A percentile compares a stretch with the other conserved stretches of the same genome.
phyloP scores from a whole-genome alignment of 352 stramenopile genomes.

The Globisporangium paddicum region DNA sequence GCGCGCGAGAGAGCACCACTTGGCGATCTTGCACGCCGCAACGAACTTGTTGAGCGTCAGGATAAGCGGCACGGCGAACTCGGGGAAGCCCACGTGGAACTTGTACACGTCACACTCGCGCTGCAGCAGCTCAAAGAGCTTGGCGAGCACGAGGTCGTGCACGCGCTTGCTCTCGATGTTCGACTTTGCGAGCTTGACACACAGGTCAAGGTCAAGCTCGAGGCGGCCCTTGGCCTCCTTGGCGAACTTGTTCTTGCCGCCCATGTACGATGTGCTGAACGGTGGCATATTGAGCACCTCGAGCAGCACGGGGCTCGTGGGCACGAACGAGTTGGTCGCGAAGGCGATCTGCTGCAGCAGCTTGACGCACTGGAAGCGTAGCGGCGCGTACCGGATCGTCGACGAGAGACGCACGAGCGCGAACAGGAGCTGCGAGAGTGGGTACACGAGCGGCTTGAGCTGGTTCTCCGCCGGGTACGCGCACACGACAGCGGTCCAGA shows the following conservation, averaged over 20 bases:
- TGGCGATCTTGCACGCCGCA: constrained; percentile 64
- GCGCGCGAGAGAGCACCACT: constrained; percentile 72
- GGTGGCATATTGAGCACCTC: constrained; percentile 92
- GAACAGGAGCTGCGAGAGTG: constrained; percentile 89
- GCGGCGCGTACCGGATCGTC: constrained; percentile 82
- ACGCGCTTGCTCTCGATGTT: constrained; percentile 82
- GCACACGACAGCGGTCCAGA: constrained; percentile 95
- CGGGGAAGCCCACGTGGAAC: constrained; percentile 94
- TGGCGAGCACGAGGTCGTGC: constrained; percentile 88
- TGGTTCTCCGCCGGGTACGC: constrained; percentile 82
- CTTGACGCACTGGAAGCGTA: constrained; percentile 96
- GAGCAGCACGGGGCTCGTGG: constrained; percentile 91
- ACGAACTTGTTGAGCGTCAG: constrained; percentile 90
- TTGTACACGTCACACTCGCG: constrained; percentile 94
- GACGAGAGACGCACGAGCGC: constrained; percentile 73
- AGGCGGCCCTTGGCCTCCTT: constrained; percentile 33
- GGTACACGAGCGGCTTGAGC: constrained; percentile 93
- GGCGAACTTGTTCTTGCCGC: constrained; percentile 31
- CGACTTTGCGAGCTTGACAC: constrained; percentile 92
- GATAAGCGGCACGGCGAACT: constrained; percentile 89
- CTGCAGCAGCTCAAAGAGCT: constrained; percentile 93
- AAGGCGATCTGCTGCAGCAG: constrained; percentile 95
- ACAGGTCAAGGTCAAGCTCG: constrained; percentile 72
- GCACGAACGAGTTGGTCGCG: constrained; percentile 94
- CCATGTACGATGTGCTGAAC: constrained; percentile 83